Evolutionary conservation across 2,329 filamentous ascomycete genomes (phyloP), one percentile per base, ranked within the genome.

Genomic region (Alternaria sp.): DNA sequence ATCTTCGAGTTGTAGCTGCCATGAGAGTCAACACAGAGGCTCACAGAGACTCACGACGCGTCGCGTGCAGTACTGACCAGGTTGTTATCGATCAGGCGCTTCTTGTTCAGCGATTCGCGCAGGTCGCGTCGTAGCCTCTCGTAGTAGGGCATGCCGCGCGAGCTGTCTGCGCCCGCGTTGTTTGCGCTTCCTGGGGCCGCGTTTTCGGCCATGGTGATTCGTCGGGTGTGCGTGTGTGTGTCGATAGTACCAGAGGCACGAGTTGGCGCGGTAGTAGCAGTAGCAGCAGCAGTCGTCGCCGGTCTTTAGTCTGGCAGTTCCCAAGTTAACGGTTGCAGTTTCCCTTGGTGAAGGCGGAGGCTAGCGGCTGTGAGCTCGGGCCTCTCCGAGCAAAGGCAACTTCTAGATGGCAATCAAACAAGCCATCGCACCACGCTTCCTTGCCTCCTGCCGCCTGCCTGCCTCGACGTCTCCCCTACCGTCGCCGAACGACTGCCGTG

Each of bases 101-200:
- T 90, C 79, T 88, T 89, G 52, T 87, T 82, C 8, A 93, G 79
- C 2, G 89, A 87, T 57, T 89, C 86, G 63, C 89, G 86, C 4
- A 93, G 82, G 58, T 90, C 88, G 59, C 86, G 84, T 60, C 90
- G 85, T 48, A 91, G 83, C 72, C 89, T 89, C 76, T 93, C 90
- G 78, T 93, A 93, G 79, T 90, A 92, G 18, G 89, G 88, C 52
- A 81, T 75, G 59, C 84, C 81, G 62, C 81, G 81, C 54, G 81
- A 81, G 42, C 82, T 80, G 66, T 87, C 84, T 28, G 79, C 74
- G 18, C 70, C 70, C 5, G 76, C 65, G 44, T 76, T 73, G 46
- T 74, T 73, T 22, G 76, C 67, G 53, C 77, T 75, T 52, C 68
- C 64, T 11, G 77, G 78, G 16, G 81, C 77, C 34, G 78, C 77